phyloP scores from a whole-genome alignment of 2,329 filamentous ascomycete species.

The Periconia macrospinosa region DNA sequence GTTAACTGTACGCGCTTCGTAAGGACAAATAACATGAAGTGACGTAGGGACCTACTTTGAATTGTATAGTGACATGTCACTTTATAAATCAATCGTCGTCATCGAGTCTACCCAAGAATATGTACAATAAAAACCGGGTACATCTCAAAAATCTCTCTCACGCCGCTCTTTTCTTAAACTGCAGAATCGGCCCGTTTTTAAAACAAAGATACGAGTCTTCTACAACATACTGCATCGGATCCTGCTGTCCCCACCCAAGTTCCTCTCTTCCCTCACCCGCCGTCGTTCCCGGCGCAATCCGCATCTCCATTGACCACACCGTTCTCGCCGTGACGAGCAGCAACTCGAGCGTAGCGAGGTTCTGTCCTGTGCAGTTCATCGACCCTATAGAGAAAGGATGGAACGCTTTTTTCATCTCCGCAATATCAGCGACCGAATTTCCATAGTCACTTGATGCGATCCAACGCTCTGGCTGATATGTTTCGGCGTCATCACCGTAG shows the following conservation, averaged over 20 bases:
- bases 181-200: conserved; percentile 4
- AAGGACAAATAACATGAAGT: too few species aligned
- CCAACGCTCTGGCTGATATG: conserved; percentile 12
- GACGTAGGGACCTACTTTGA: too few species aligned
- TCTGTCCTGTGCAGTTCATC: conserved; percentile 12
- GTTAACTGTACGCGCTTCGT: too few species aligned
- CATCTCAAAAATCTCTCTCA: background rate
- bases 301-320: conserved; percentile 5
- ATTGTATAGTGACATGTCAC: too few species aligned
- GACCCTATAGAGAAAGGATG: conserved; percentile 13
- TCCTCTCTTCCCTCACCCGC: background rate
- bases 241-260: conserved; percentile 3
- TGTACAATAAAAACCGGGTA: background rate
- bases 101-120: too few species aligned
- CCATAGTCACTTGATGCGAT: conserved; percentile 3
- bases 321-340: conserved; percentile 6
- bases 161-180: conserved; percentile 1
- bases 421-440: conserved; percentile 3
- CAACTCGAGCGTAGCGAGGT: conserved; percentile 9
- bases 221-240: background rate
- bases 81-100: too few species aligned
- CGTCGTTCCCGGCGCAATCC: background rate
- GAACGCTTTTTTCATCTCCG: conserved; percentile 4
- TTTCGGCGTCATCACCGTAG: conserved; percentile 8
- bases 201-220: conserved; percentile 5